Evolutionary conservation across 345 rosid genomes (phyloP).

Genomic region (Aurinia saxatilis): DNA sequence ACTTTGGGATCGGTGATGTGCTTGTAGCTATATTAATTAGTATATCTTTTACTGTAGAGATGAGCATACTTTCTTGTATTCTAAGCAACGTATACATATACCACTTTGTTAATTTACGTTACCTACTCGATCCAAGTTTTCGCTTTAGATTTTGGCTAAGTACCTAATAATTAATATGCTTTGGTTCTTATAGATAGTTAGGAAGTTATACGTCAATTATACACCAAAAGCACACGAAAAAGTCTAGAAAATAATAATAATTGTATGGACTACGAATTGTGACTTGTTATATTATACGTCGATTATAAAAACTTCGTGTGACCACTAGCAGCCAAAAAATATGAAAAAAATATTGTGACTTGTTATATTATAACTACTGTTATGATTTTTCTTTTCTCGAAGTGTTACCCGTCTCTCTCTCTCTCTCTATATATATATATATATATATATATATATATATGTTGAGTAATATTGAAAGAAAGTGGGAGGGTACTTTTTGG

Average conservation of each 20-base stretch:
- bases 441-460: neutral
- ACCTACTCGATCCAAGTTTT: neutral
- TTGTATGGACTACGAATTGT: neutral
- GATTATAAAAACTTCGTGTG: neutral
- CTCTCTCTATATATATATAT: no score
- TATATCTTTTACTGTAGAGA: neutral
- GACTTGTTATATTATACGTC: no score
- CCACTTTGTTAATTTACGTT: conserved; percentile 10
- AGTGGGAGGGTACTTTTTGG: conserved; percentile 12
- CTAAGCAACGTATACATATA: conserved; percentile 11
- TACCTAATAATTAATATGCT: neutral
- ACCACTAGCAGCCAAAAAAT: conserved; percentile 10
- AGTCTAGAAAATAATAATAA: neutral
- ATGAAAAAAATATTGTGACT: neutral
- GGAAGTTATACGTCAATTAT: no score
- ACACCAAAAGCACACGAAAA: neutral
- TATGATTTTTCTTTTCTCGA: neutral
- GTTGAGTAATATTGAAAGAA: conserved; percentile 25
- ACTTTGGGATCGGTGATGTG: conserved; percentile 32
- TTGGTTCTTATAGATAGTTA: neutral
- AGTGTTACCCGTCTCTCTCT: no score
- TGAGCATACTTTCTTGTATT: conserved; percentile 12
- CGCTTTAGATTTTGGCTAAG: neutral
- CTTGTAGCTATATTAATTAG: conserved; percentile 3
- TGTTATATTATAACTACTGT: neutral